Conservation (phyloP, 2,329 filamentous ascomycete species). For the Ilyonectria mors-panacis region DNA sequence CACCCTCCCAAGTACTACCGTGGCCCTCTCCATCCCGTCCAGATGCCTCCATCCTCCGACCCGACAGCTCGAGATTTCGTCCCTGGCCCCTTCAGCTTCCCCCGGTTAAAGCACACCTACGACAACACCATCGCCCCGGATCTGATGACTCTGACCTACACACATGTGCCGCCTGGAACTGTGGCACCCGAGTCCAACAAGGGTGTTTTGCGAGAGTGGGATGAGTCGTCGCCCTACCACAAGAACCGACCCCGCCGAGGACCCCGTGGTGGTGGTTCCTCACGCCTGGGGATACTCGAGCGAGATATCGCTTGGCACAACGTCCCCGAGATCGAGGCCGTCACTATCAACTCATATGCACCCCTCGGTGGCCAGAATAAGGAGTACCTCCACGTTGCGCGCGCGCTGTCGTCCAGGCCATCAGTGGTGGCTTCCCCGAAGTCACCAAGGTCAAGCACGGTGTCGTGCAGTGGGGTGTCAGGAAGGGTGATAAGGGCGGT, state of each 20-base stretch:
- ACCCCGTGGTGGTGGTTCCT: conserved; percentile 79
- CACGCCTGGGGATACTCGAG: conserved; percentile 80
- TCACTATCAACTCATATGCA: conserved; percentile 85
- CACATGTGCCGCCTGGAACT: conserved; percentile 86
- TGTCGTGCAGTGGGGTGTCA: conserved; percentile 82
- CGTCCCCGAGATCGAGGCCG: conserved; percentile 83
- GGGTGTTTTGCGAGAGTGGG: conserved; percentile 86
- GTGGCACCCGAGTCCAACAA: conserved; percentile 60
- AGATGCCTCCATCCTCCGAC: conserved; percentile 88
- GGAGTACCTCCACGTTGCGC: conserved; percentile 83
- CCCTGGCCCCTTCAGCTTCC: conserved; percentile 90
- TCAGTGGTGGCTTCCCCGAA: conserved; percentile 82
- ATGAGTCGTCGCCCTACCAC: conserved; percentile 93
- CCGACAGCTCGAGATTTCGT: conserved; percentile 89
- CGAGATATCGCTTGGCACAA: conserved; percentile 84
- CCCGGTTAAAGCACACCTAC: conserved; percentile 92
- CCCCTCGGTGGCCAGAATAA: conserved; percentile 80
- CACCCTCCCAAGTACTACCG: conserved; percentile 95
- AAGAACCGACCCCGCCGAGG: conserved; percentile 89
- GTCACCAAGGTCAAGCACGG: conserved; percentile 79
- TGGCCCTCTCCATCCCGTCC: conserved; percentile 92
- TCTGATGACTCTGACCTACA: conserved; percentile 90
- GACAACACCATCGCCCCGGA: conserved; percentile 88
- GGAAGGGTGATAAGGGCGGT: conserved; percentile 78
- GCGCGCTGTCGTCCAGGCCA: conserved; percentile 86